These are phyloP conservation scores for Didymella lethalis DNA, from an alignment of 2,329 filamentous ascomycete genomes.

Conservation along the genomic window DNA sequence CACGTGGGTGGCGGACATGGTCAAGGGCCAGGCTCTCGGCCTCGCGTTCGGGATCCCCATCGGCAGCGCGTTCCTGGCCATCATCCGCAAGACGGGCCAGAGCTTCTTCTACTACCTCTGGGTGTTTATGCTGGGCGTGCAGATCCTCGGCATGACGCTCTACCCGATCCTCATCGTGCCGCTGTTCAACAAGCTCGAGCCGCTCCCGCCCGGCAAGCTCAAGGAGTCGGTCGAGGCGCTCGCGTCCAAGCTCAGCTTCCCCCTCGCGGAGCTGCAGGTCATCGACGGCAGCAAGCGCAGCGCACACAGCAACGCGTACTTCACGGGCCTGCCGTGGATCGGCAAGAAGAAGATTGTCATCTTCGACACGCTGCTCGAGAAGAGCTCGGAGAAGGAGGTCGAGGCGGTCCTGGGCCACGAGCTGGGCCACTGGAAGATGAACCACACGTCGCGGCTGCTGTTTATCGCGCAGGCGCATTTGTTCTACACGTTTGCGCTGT, in stretches of 20 bases:
- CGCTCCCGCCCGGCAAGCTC: conserved; percentile 83
- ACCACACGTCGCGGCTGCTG: conserved; percentile 91
- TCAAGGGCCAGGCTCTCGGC: conserved; percentile 87
- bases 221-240: conserved; percentile 88
- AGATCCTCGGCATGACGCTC: conserved; percentile 93
- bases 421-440: conserved; percentile 95
- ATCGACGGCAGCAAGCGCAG: conserved; percentile 92
- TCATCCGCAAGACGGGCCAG: conserved; percentile 91
- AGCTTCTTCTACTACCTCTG: conserved; percentile 98
- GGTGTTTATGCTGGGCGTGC: conserved; percentile 87
- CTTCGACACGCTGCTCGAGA: conserved; percentile 96
- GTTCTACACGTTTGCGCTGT: conserved; percentile 95
- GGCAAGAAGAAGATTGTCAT: conserved; percentile 98
- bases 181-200: conserved; percentile 97
- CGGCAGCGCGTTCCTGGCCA: conserved; percentile 89
- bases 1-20: conserved; percentile 86
- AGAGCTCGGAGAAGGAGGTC: conserved; percentile 90
- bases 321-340: conserved; percentile 91
- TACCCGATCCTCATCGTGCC: conserved; percentile 95
- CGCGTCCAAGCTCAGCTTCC: conserved; percentile 85
- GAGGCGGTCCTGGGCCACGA: conserved; percentile 95
- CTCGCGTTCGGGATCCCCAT: conserved; percentile 85
- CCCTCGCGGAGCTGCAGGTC: conserved; percentile 89
- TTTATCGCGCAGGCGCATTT: conserved; percentile 84
- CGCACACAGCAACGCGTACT: conserved; percentile 91